A percentile compares a stretch with the other conserved stretches of the same genome.
These are phyloP conservation scores for Tylopilus plumbeoviolaceoides DNA, from an alignment of 768 basidiomycete species.

Conservation along the genomic window DNA sequence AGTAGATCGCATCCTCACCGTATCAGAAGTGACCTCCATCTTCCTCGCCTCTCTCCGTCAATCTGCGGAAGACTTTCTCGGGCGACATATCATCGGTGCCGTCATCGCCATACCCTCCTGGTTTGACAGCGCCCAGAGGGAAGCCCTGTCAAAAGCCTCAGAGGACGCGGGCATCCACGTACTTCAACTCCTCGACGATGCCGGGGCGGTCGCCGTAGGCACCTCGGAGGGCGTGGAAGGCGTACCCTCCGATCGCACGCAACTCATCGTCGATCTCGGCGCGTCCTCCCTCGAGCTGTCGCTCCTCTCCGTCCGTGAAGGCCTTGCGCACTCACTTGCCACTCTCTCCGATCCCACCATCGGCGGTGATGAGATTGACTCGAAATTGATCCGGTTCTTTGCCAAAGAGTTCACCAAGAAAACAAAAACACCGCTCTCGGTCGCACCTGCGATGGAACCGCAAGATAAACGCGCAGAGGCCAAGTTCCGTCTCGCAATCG, in stretches of 20 bases:
- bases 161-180: slow-evolving; percentile 78
- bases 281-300: slow-evolving; percentile 66
- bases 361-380: slow-evolving; percentile 73
- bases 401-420: slow-evolving; percentile 97
- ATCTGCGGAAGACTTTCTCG: slow-evolving; percentile 89
- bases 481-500: slow-evolving; percentile 89
- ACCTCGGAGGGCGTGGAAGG: slow-evolving; percentile 44
- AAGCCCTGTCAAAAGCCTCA: slow-evolving; percentile 70
- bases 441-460: slow-evolving; percentile 54
- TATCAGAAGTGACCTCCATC: slow-evolving; percentile 77
- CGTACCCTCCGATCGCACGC: slow-evolving; percentile 60
- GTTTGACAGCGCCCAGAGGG: slow-evolving; percentile 66
- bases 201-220: slow-evolving; percentile 63
- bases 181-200: slow-evolving; percentile 83
- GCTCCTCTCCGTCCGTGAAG: slow-evolving; percentile 69
- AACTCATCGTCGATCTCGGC: slow-evolving; percentile 80
- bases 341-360: slow-evolving; percentile 42
- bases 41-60: slow-evolving; percentile 82
- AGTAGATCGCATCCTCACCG: slow-evolving; percentile 68
- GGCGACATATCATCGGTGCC: slow-evolving; percentile 69
- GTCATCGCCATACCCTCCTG: slow-evolving; percentile 80
- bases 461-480: slow-evolving; percentile 83
- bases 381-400: slow-evolving; percentile 84
- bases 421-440: slow-evolving; percentile 69
- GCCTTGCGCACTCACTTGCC: slow-evolving; percentile 65